Conservation (phyloP, 2,329 filamentous ascomycete genomes). For the Alternaria conjuncta region DNA sequence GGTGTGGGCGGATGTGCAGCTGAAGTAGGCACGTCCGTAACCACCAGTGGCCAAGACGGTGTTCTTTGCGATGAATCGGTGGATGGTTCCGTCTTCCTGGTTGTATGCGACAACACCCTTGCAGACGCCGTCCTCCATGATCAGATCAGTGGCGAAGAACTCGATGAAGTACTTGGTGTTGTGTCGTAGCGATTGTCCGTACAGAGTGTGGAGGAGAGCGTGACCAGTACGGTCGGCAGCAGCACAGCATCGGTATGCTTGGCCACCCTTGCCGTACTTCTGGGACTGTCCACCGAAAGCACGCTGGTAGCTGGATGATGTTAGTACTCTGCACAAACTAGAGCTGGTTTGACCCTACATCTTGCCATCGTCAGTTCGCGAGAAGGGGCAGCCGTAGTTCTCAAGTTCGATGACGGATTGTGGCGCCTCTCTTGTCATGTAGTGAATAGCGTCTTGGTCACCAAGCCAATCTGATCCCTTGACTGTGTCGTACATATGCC, state of each 20-base stretch:
- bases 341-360: conserved; percentile 63
- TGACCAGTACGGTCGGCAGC: conserved; percentile 97
- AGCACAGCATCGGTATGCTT: conserved; percentile 96
- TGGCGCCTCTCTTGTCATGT: conserved; percentile 96
- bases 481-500: conserved; percentile 99
- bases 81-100: conserved; percentile 97
- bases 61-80: conserved; percentile 96
- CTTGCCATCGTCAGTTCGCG: conserved; percentile 92
- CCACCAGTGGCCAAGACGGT: conserved; percentile 96
- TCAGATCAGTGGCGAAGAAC: conserved; percentile 94
- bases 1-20: conserved; percentile 96
- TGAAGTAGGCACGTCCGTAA: conserved; percentile 98
- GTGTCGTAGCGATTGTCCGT: conserved; percentile 94
- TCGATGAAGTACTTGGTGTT: conserved; percentile 99
- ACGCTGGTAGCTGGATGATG: conserved; percentile 78
- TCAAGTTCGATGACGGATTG: conserved; percentile 92
- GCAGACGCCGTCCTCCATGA: conserved; percentile 97
- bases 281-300: conserved; percentile 98
- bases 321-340: conserved; percentile 7
- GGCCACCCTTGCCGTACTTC: conserved; percentile 93
- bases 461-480: conserved; percentile 98
- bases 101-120: conserved; percentile 97
- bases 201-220: conserved; percentile 96
- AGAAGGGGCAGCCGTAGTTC: conserved; percentile 97
- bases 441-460: conserved; percentile 97